A percentile compares a stretch with the other conserved stretches of the same genome.
Evolutionary conservation across 2,329 filamentous ascomycete species (phyloP).

Genomic region (Geosmithia flava): DNA sequence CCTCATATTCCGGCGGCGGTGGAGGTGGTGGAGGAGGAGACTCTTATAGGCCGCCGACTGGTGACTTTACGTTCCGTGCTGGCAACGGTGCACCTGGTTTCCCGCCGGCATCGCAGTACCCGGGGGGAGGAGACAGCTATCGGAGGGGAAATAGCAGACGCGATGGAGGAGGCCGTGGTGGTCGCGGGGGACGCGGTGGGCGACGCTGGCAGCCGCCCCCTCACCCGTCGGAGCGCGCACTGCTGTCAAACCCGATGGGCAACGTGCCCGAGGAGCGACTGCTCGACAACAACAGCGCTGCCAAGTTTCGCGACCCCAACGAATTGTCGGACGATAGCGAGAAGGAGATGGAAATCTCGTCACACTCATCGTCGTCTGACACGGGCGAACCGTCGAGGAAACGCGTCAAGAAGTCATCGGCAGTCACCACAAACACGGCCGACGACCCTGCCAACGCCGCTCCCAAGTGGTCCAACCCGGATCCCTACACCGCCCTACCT

Average conservation of each 20-base stretch:
- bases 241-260: constrained; percentile 30
- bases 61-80: constrained; percentile 44
- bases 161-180: constrained; percentile 12
- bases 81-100: constrained; percentile 16
- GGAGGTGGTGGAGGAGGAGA: not conserved
- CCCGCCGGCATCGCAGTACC: constrained; percentile 2
- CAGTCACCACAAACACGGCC: constrained; percentile 10
- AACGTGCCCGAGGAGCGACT: constrained; percentile 31
- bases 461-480: constrained; percentile 91
- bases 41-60: constrained; percentile 16
- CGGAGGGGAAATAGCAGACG: constrained; percentile 3
- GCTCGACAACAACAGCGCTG: constrained; percentile 28
- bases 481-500: constrained; percentile 81
- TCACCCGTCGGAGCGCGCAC: constrained; percentile 33
- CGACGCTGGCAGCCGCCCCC: constrained; percentile 22
- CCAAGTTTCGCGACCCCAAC: constrained; percentile 41
- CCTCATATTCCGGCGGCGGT: not conserved
- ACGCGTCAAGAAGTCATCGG: constrained; percentile 8
- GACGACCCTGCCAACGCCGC: constrained; percentile 27
- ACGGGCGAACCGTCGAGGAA: constrained; percentile 28
- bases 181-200: constrained; percentile 11
- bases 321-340: constrained; percentile 52
- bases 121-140: not conserved
- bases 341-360: constrained; percentile 51
- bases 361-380: constrained; percentile 11